Evolutionary conservation across 2,329 filamentous ascomycete species (phyloP), one percentile per base, ranked within the genome.

Genomic region (Apiospora kogelbergensis): DNA sequence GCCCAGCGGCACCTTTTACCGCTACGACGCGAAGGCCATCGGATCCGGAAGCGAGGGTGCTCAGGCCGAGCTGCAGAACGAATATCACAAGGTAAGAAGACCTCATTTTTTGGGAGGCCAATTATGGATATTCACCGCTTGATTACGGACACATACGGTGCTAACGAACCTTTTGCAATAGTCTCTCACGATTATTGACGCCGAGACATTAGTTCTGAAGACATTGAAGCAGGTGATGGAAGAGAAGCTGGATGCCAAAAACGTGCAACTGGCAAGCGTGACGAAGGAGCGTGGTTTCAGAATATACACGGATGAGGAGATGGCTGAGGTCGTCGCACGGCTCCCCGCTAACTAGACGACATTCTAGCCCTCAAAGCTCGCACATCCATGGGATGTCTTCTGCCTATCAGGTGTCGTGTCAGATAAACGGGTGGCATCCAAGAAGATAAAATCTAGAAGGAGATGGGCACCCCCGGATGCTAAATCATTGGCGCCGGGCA

Each of bases 211-310:
- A 73, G 95, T 97, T 66, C 86, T 99, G 78, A 98, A 98, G 89
- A 99, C 96, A 45, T 83, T 99, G 81, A 99, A 98, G 88, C 96
- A 99, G 84, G 96, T 99, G 75, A 99, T 99, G 96, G 96, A 99
- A 84, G 96, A 99, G 90, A 99, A 99, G 86, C 88, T 99, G 71
- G 96, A 99, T 80, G 89, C 94, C 73, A 99, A 99, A 89, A 99
- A 99, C 79, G 96, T 99, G 73, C 96, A 99, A 85, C 83, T 99
- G 75, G 96, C 96, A 67, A 98, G 95, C 79, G 96, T 99, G 69
- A 99, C 96, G 72, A 97, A 95, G 87, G 95, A 98, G 74, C 95
- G 93, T 84, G 96, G 96, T 68, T 99, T 99, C 88, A 92, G 94
- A 84, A 98, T 99, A 90, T 99, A 99, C 86, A 92, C 91, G 69